Evolutionary conservation across 805 yeast genomes (phyloP).

Genomic region (Cyberlindnera suaveolens): DNA sequence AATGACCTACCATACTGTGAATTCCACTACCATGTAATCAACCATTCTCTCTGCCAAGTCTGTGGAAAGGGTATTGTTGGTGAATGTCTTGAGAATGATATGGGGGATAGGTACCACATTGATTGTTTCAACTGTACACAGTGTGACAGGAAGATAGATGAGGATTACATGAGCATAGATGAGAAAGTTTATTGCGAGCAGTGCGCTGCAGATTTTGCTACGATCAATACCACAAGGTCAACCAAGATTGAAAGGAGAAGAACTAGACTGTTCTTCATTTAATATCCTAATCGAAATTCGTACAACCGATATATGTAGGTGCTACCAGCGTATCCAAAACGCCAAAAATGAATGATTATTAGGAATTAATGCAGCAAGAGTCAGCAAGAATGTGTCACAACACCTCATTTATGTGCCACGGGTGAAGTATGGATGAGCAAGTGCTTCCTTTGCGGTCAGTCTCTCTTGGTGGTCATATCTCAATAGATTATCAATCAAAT

Average conservation of each 20-base stretch:
- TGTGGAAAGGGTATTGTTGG: conserved; percentile 86
- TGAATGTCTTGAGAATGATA: conserved; percentile 75
- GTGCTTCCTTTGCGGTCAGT: conserved; percentile 83
- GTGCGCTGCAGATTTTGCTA: conserved; percentile 14
- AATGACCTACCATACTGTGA: conserved; percentile 81
- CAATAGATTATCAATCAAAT: conserved; percentile 72
- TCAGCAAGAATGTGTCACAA: neutral
- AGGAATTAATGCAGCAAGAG: neutral
- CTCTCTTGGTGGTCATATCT: conserved; percentile 86
- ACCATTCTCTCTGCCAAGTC: conserved; percentile 64
- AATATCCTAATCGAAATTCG: neutral
- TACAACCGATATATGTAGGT: neutral
- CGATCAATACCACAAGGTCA: neutral
- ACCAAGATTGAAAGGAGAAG: conserved; percentile 22
- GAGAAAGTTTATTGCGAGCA: conserved; percentile 46
- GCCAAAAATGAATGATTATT: neutral
- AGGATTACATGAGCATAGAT: conserved; percentile 51
- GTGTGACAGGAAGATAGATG: conserved; percentile 45
- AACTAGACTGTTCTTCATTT: conserved; percentile 20
- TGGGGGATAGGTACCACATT: conserved; percentile 66
- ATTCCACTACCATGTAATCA: conserved; percentile 65
- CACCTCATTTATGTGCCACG: conserved; percentile 11
- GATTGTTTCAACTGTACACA: conserved; percentile 63
- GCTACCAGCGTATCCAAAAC: neutral
- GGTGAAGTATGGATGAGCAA: conserved; percentile 52